These are phyloP conservation scores for Urochloa ruziziensis DNA, from an alignment of 176 grass and related monocot species.

Conservation along the genomic window DNA sequence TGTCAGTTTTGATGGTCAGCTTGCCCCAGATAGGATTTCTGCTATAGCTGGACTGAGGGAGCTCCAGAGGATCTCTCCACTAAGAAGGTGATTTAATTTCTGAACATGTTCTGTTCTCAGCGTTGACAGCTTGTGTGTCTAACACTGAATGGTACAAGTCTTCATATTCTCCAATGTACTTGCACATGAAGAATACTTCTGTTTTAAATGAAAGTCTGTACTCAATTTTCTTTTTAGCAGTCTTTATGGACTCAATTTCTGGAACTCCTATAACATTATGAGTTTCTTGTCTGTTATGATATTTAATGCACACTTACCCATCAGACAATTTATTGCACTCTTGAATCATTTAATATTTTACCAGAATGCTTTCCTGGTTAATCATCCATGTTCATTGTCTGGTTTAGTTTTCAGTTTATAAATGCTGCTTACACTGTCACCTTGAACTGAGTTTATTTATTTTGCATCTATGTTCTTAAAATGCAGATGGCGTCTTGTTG, in stretches of 20 bases:
- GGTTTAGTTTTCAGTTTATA: background rate
- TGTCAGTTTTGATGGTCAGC: conserved; percentile 91
- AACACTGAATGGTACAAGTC: background rate
- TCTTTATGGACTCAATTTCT: background rate
- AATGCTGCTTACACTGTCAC: background rate
- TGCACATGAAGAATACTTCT: background rate
- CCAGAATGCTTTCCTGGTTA: background rate
- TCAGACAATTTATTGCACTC: background rate
- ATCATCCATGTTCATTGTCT: background rate
- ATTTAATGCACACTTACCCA: conserved; percentile 5
- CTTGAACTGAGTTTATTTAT: background rate
- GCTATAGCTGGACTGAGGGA: conserved; percentile 63
- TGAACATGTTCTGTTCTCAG: conserved; percentile 18
- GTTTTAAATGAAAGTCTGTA: background rate
- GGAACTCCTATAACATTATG: background rate
- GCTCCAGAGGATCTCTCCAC: conserved; percentile 75
- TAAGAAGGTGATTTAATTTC: conserved; percentile 54
- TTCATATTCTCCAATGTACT: conserved; percentile 1
- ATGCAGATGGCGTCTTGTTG: conserved; percentile 85
- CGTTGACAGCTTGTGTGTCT: background rate
- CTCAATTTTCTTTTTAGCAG: background rate
- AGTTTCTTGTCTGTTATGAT: conserved; percentile 6
- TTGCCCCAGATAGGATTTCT: conserved; percentile 90
- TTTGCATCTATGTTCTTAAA: background rate
- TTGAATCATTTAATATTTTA: background rate